Evolutionary conservation across 1,284 basidiomycete species (phyloP).

Genomic region (Cerrena zonata): DNA sequence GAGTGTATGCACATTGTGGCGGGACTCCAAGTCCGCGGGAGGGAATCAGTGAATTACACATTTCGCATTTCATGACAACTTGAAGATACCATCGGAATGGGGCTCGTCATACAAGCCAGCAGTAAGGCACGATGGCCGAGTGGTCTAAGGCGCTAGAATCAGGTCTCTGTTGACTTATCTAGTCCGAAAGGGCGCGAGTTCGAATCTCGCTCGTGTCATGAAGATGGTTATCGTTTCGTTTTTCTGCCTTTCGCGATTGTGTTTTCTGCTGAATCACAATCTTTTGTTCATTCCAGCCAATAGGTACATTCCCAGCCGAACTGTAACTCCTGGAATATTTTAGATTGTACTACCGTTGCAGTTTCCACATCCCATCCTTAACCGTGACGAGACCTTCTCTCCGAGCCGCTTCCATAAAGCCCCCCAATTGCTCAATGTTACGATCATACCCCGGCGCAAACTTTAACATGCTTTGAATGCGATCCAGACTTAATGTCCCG

Average conservation of each 20-base stretch:
- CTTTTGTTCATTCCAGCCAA: not conserved
- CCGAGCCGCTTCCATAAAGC: constrained; percentile 74
- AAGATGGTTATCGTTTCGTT: not conserved
- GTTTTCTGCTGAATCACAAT: not conserved
- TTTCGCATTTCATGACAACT: too few relatives aligned
- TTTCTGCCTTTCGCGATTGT: not conserved
- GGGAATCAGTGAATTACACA: too few relatives aligned
- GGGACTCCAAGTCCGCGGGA: too few relatives aligned
- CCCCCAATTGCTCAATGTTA: constrained; percentile 66
- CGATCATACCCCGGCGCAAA: constrained; percentile 76
- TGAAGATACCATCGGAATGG: too few relatives aligned
- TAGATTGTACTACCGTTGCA: constrained; percentile 30
- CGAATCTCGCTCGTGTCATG: not conserved
- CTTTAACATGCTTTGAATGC: constrained; percentile 79
- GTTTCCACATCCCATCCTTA: constrained; percentile 70
- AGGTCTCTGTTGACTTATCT: not conserved
- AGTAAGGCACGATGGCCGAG: not conserved
- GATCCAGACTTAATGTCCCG: constrained; percentile 62
- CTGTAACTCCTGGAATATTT: too few relatives aligned
- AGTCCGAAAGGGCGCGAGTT: not conserved
- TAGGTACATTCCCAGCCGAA: not conserved
- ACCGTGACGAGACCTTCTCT: constrained; percentile 69
- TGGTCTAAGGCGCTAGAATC: not conserved
- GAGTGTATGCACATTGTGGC: too few relatives aligned
- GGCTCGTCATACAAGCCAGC: too few relatives aligned